A percentile compares a stretch with the other conserved stretches of the same genome.
Conservation (phyloP, 768 basidiomycete genomes). For the Tylopilus balloui region DNA sequence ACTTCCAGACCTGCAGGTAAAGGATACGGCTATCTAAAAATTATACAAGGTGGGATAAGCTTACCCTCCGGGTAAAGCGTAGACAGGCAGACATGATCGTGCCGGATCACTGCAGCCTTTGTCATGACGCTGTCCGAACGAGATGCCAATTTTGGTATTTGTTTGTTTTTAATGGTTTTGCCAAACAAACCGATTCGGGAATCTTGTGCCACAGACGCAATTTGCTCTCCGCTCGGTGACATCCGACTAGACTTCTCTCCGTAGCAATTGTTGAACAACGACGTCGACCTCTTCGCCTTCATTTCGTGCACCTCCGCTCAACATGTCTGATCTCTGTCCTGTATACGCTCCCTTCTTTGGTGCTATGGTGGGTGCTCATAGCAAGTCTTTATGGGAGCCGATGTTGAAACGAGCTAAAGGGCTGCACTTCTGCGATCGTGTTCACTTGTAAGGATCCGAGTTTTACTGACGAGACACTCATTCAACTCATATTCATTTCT, state of each 20-base stretch:
- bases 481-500: not conserved
- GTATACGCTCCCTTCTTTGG: constrained; percentile 99
- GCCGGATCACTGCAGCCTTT: too few relatives aligned
- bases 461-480: not conserved
- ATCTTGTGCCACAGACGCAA: too few relatives aligned
- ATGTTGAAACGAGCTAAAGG: constrained; percentile 44
- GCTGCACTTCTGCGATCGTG: constrained; percentile 94
- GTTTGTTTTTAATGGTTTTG: constrained; percentile 30
- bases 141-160: constrained; percentile 11
- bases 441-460: constrained; percentile 77
- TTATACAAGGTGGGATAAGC: constrained; percentile 3
- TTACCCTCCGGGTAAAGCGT: constrained; percentile 62
- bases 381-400: not conserved
- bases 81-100: constrained; percentile 61
- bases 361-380: constrained; percentile 67
- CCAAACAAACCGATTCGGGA: constrained; percentile 22
- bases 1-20: constrained; percentile 62
- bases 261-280: constrained; percentile 8
- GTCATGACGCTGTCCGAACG: too few relatives aligned
- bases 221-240: constrained; percentile 25
- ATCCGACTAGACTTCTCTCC: constrained; percentile 12
- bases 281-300: not conserved
- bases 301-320: not conserved
- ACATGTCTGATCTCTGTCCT: constrained; percentile 79
- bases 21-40: constrained; percentile 2